Conservation (phyloP, 2,329 filamentous ascomycete genomes). For the Tolypocladium guangdongense region DNA sequence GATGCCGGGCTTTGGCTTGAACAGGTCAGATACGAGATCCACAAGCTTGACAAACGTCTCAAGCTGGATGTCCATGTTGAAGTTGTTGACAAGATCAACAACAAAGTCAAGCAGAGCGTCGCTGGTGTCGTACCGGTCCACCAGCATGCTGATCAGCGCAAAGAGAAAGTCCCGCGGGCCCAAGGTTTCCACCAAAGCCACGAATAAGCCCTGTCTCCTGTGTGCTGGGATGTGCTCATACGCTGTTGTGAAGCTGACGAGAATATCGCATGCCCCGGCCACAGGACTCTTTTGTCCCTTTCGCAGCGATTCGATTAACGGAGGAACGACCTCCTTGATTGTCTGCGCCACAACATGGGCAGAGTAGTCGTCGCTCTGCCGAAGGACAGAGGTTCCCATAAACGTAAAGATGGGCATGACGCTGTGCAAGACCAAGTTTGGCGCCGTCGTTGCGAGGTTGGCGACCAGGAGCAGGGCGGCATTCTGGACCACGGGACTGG, state of each 20-base stretch:
- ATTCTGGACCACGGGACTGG: slow-evolving; percentile 89
- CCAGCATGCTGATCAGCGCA: slow-evolving; percentile 76
- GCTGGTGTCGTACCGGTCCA: slow-evolving; percentile 77
- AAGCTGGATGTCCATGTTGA: slow-evolving; percentile 66
- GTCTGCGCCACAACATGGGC: slow-evolving; percentile 93
- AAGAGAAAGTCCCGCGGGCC: slow-evolving; percentile 81
- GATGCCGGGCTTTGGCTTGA: slow-evolving; percentile 62
- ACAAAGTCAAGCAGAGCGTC: slow-evolving; percentile 66
- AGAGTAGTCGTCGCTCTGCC: slow-evolving; percentile 93
- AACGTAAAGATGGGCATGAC: slow-evolving; percentile 99
- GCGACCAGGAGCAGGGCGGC: slow-evolving; percentile 81
- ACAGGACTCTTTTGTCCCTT: slow-evolving; percentile 70
- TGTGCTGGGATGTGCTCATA: slow-evolving; percentile 93
- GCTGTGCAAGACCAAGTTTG: slow-evolving; percentile 86
- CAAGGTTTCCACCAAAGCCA: slow-evolving; percentile 73
- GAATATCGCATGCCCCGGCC: slow-evolving; percentile 72
- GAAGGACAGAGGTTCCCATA: slow-evolving; percentile 83
- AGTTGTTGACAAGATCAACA: slow-evolving; percentile 60
- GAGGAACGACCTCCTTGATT: slow-evolving; percentile 86
- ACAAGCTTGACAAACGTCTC: slow-evolving; percentile 68
- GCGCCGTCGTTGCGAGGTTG: slow-evolving; percentile 73
- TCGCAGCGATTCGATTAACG: slow-evolving; percentile 74
- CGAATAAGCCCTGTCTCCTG: slow-evolving; percentile 70
- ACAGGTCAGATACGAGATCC: slow-evolving; percentile 62
- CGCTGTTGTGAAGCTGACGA: slow-evolving; percentile 92